Evolutionary conservation across 2,329 filamentous ascomycete species (phyloP).

Genomic region (Penicillium vulpinum): DNA sequence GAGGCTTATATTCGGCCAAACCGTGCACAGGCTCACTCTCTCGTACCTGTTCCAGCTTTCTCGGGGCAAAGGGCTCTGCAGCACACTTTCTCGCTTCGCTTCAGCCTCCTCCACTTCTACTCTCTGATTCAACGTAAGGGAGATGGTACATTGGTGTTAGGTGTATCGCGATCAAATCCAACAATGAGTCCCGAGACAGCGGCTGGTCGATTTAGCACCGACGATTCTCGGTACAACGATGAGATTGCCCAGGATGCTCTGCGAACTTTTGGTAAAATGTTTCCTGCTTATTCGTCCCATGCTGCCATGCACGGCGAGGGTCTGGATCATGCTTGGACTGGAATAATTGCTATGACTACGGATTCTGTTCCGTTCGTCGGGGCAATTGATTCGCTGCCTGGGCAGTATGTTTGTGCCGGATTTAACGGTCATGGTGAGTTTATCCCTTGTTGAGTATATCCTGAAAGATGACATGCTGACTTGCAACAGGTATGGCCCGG

Average conservation of each 20-base stretch:
- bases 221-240: slow-evolving; percentile 44
- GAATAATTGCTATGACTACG: slow-evolving; percentile 50
- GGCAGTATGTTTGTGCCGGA: slow-evolving; percentile 53
- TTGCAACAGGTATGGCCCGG: slow-evolving; percentile 39
- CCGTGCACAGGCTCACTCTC: slow-evolving; percentile 47
- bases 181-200: slow-evolving; percentile 34
- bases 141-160: slow-evolving; percentile 48
- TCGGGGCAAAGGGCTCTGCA: slow-evolving; percentile 35
- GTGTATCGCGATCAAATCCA: slow-evolving; percentile 47
- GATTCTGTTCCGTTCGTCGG: slow-evolving; percentile 53
- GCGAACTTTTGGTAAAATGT: slow-evolving; percentile 36
- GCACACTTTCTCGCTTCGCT: slow-evolving; percentile 49
- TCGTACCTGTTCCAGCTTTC: slow-evolving; percentile 44
- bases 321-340: slow-evolving; percentile 49
- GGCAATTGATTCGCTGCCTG: slow-evolving; percentile 40
- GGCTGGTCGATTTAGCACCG: slow-evolving; percentile 34
- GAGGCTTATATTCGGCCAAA: slow-evolving; percentile 43
- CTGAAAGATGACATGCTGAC: neutral
- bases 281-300: slow-evolving; percentile 27
- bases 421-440: slow-evolving; percentile 50
- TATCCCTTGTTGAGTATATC: neutral
- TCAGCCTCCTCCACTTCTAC: slow-evolving; percentile 52
- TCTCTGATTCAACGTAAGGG: slow-evolving; percentile 49
- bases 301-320: slow-evolving; percentile 43
- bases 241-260: slow-evolving; percentile 45